A percentile compares a stretch with the other conserved stretches of the same genome.
These are phyloP conservation scores for Pseudonectria buxi DNA, from an alignment of 2,329 filamentous ascomycete genomes.

Conservation along the genomic window DNA sequence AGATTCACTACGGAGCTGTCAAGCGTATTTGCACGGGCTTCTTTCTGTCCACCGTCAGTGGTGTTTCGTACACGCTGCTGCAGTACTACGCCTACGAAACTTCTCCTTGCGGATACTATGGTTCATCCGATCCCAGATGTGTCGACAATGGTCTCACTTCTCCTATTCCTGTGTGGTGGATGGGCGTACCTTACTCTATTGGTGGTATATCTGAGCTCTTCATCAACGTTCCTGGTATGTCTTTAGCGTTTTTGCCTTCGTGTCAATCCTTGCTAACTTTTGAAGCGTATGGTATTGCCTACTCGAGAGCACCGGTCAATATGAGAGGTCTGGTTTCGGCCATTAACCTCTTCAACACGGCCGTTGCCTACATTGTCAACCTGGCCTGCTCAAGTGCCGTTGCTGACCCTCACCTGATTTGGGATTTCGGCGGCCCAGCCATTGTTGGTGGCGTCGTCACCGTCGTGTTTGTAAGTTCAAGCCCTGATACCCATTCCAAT, in stretches of 20 bases:
- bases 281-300: constrained; percentile 41
- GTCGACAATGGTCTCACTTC: constrained; percentile 16
- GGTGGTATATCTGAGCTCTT: constrained; percentile 25
- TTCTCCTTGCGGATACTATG: constrained; percentile 37
- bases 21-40: constrained; percentile 53
- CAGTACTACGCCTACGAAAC: constrained; percentile 54
- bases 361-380: constrained; percentile 38
- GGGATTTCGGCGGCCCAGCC: constrained; percentile 41
- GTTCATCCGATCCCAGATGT: constrained; percentile 16
- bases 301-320: constrained; percentile 40
- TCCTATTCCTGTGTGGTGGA: constrained; percentile 20
- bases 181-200: constrained; percentile 17
- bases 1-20: constrained; percentile 52
- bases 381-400: constrained; percentile 38
- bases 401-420: constrained; percentile 39
- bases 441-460: constrained; percentile 39
- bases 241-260: background rate
- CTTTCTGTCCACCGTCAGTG: constrained; percentile 38
- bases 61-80: constrained; percentile 49
- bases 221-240: constrained; percentile 14
- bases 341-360: constrained; percentile 39
- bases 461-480: constrained; percentile 29
- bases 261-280: background rate
- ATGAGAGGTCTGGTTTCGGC: constrained; percentile 42
- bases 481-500: too few species aligned